Evolutionary conservation across 768 basidiomycete species (phyloP).

Genomic region (Chalciporus sphaerocephalus): DNA sequence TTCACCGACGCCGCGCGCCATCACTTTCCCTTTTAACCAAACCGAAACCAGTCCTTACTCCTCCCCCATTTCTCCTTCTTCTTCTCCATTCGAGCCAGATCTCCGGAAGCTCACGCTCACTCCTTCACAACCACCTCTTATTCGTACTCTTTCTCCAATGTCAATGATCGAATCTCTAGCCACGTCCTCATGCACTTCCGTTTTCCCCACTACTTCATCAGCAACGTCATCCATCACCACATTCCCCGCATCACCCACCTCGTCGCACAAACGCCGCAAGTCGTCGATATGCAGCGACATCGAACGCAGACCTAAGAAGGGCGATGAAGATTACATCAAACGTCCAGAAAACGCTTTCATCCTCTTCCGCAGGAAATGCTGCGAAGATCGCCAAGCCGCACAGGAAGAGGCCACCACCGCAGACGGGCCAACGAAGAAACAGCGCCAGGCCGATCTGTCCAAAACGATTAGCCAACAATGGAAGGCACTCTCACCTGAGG

Average conservation of each 20-base stretch:
- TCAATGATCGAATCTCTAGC: constrained; percentile 23
- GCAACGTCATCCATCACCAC: constrained; percentile 31
- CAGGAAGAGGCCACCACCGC: constrained; percentile 41
- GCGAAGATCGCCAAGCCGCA: constrained; percentile 61
- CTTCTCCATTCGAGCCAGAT: constrained; percentile 73
- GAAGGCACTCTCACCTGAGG: constrained; percentile 62
- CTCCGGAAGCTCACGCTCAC: constrained; percentile 44
- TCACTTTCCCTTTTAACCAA: constrained; percentile 39
- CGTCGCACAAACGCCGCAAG: constrained; percentile 49
- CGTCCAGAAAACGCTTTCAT: constrained; percentile 84
- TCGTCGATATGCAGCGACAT: constrained; percentile 42
- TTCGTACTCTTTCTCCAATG: constrained; percentile 42
- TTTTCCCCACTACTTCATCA: constrained; percentile 38
- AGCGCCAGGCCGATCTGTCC: constrained; percentile 73
- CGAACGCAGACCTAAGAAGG: constrained; percentile 54
- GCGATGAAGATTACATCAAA: constrained; percentile 81
- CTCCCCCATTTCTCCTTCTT: constrained; percentile 58
- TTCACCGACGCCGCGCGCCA: constrained; percentile 59
- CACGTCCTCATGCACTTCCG: constrained; percentile 40
- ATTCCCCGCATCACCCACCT: constrained; percentile 30
- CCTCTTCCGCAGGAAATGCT: constrained; percentile 75
- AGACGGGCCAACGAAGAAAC: constrained; percentile 55
- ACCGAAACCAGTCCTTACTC: constrained; percentile 53
- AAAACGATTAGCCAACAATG: constrained; percentile 81
- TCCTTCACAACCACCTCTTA: constrained; percentile 38